These are phyloP conservation scores for Wickerhamiella qilinensis DNA, from an alignment of 805 yeast genomes.

Conservation along the genomic window DNA sequence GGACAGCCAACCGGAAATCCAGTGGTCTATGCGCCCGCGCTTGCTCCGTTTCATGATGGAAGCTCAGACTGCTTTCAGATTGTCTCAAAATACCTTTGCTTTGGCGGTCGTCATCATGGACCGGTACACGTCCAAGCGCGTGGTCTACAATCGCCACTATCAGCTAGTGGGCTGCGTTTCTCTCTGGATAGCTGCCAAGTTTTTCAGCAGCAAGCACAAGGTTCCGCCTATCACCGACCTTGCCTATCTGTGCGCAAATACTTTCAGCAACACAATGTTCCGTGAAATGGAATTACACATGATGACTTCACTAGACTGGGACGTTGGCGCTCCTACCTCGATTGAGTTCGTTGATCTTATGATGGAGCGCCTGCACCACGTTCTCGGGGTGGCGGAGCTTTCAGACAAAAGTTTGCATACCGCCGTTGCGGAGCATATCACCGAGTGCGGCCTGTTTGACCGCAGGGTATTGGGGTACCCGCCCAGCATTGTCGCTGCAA, in stretches of 20 bases:
- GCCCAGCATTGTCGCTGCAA: slow-evolving; percentile 21
- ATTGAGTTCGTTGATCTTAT: slow-evolving; percentile 27
- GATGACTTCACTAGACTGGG: slow-evolving; percentile 57
- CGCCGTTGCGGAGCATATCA: slow-evolving; percentile 20
- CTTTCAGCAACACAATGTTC: slow-evolving; percentile 43
- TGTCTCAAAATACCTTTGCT: slow-evolving; percentile 49
- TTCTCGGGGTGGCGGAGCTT: slow-evolving; percentile 3
- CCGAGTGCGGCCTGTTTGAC: slow-evolving; percentile 23
- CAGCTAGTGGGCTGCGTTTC: slow-evolving; percentile 86
- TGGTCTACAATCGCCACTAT: slow-evolving; percentile 70
- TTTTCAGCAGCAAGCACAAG: slow-evolving; percentile 57
- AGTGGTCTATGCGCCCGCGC: slow-evolving; percentile 53
- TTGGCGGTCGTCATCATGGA: slow-evolving; percentile 66
- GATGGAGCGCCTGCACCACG: slow-evolving; percentile 4
- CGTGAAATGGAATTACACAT: slow-evolving; percentile 68
- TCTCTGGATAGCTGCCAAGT: slow-evolving; percentile 81
- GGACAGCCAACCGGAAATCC: slow-evolving; percentile 76
- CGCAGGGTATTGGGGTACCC: slow-evolving; percentile 17
- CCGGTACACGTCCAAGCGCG: slow-evolving; percentile 76
- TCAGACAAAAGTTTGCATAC: slow-evolving; percentile 7
- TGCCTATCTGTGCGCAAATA: slow-evolving; percentile 52
- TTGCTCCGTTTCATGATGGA: slow-evolving; percentile 71
- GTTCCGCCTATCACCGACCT: slow-evolving; percentile 62
- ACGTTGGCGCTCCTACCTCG: slow-evolving; percentile 44
- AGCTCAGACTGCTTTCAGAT: slow-evolving; percentile 39